Percentiles rank a stretch among this genome's conserved stretches.
phyloP scores from a whole-genome alignment of 805 yeast species.

The Scheffersomyces spartinae region DNA sequence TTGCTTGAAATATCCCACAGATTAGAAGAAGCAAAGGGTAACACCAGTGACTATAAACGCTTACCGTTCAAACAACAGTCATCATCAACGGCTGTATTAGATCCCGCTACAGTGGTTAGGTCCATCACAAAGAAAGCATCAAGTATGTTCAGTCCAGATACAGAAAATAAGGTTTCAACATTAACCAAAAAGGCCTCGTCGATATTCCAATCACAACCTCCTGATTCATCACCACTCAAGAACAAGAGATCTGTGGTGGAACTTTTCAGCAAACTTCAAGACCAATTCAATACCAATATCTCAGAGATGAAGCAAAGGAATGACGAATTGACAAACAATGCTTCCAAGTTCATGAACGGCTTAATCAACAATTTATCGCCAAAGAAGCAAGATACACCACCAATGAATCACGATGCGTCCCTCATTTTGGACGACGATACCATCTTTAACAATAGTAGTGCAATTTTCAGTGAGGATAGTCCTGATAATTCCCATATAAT shows the following conservation, averaged over 20 bases:
- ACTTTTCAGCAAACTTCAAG: conserved; percentile 5
- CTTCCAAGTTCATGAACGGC: conserved; percentile 14
- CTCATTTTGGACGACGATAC: too few species aligned
- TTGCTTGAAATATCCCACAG: conserved; percentile 15
- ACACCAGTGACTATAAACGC: neutral
- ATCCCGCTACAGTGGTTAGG: too few species aligned
- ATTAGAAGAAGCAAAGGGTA: conserved; percentile 8
- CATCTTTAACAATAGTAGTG: too few species aligned
- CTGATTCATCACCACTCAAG: too few species aligned
- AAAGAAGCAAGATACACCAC: conserved; percentile 9
- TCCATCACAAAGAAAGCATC: conserved; percentile 10
- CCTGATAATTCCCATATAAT: conserved; percentile 3
- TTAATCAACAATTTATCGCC: conserved; percentile 15
- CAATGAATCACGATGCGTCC: too few species aligned
- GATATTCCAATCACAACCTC: too few species aligned
- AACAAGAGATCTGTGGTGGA: too few species aligned
- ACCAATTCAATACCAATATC: conserved; percentile 2
- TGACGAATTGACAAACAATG: conserved; percentile 14
- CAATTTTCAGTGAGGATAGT: conserved; percentile 6
- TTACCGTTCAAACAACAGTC: neutral
- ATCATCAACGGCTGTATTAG: too few species aligned
- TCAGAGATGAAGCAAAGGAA: neutral
- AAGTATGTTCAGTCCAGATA: conserved; percentile 7
- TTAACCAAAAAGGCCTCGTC: too few species aligned
- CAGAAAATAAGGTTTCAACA: too few species aligned